Conservation (phyloP, 1,139 yeast species). For the Lodderomyces orthopsilosis region DNA sequence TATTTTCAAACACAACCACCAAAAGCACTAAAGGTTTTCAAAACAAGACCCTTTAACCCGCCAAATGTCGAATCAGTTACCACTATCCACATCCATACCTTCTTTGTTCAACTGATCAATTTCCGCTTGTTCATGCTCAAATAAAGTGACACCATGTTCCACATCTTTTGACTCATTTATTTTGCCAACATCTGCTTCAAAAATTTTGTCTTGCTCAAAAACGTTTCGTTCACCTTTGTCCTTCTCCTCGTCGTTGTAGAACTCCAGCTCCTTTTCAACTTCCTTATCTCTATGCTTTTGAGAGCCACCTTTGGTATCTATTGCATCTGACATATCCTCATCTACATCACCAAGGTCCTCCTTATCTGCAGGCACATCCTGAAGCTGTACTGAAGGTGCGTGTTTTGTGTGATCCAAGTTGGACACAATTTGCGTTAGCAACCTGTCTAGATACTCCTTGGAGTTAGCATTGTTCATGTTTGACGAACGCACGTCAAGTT, state of each 20-base stretch:
- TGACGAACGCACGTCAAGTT: conserved; percentile 88
- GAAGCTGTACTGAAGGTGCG: conserved; percentile 96
- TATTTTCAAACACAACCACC: too few relatives aligned
- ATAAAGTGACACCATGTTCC: conserved; percentile 15
- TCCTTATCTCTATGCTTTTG: conserved; percentile 76
- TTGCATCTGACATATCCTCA: conserved; percentile 69
- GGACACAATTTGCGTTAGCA: conserved; percentile 69
- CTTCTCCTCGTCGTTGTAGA: conserved; percentile 60
- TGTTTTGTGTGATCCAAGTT: conserved; percentile 86
- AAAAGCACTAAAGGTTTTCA: too few relatives aligned
- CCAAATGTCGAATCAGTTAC: too few relatives aligned
- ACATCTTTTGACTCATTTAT: conserved; percentile 1
- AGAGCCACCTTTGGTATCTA: conserved; percentile 90
- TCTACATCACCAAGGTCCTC: conserved; percentile 81
- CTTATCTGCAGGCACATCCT: conserved; percentile 79
- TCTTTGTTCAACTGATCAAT: conserved; percentile 33
- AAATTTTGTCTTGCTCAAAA: conserved; percentile 6
- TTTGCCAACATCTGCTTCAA: conserved; percentile 5
- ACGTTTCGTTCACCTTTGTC: conserved; percentile 43
- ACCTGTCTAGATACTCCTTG: conserved; percentile 86
- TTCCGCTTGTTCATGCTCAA: conserved; percentile 39
- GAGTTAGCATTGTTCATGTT: conserved; percentile 97
- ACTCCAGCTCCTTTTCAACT: conserved; percentile 65
- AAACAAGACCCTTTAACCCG: too few relatives aligned
- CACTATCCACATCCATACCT: neutral